Percentiles rank a stretch among this genome's conserved stretches.
phyloP scores from a whole-genome alignment of 2,329 filamentous ascomycete species.

The Fusarium dlaminii region DNA sequence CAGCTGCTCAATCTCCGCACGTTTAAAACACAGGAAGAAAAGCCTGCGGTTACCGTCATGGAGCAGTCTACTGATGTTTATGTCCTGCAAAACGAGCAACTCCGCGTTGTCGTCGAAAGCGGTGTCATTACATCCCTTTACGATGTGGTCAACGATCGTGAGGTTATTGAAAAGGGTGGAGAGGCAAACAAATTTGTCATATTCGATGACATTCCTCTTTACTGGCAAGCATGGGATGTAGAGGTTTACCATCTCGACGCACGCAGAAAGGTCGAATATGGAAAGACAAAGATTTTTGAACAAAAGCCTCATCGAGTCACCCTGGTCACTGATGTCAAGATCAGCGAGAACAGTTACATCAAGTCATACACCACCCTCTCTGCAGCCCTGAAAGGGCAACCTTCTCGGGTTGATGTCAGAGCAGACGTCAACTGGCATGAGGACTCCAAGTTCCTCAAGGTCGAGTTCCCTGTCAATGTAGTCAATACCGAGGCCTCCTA shows the following conservation, averaged over 20 bases:
- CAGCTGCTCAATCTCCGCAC: slow-evolving; percentile 61
- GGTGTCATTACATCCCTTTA: slow-evolving; percentile 87
- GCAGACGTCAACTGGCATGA: slow-evolving; percentile 97
- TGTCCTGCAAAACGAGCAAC: slow-evolving; percentile 80
- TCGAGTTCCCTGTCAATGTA: slow-evolving; percentile 95
- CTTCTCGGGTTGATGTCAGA: slow-evolving; percentile 77
- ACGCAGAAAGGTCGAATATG: slow-evolving; percentile 76
- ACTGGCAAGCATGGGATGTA: slow-evolving; percentile 98
- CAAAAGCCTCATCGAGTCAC: slow-evolving; percentile 79
- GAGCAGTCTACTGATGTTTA: slow-evolving; percentile 71
- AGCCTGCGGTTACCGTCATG: slow-evolving; percentile 61
- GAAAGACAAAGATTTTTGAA: slow-evolving; percentile 76
- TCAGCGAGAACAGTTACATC: slow-evolving; percentile 87
- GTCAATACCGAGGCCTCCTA: slow-evolving; percentile 93
- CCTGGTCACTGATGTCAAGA: slow-evolving; percentile 83
- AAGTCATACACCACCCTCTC: slow-evolving; percentile 85
- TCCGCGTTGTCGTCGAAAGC: slow-evolving; percentile 75
- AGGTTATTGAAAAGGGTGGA: slow-evolving; percentile 76
- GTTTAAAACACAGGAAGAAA: slow-evolving; percentile 57
- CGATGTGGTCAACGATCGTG: slow-evolving; percentile 76
- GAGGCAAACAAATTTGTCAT: slow-evolving; percentile 93
- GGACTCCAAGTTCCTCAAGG: slow-evolving; percentile 97
- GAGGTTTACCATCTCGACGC: slow-evolving; percentile 95
- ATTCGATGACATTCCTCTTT: slow-evolving; percentile 96
- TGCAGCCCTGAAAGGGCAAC: slow-evolving; percentile 68